Evolutionary conservation across 129 eudicot genomes (phyloP), one percentile per base, ranked within the genome.

Genomic region (Tagetes erecta): DNA sequence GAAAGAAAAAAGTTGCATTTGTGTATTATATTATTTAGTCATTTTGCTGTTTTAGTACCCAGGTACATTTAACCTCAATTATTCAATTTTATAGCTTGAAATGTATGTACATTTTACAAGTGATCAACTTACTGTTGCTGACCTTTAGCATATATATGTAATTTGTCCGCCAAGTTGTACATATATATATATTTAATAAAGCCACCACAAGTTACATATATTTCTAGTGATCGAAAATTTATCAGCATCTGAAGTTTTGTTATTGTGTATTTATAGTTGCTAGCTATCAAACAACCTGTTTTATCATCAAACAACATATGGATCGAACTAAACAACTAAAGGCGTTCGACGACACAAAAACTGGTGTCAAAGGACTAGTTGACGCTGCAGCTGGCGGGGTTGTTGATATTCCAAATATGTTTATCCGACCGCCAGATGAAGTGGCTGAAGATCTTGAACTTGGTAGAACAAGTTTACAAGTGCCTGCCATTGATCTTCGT

Each of bases 341-440:
- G 63, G 73, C 55, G 9, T 79, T 79, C 30, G 78, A 79, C 53
- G 78, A 64, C 59, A 72, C 78, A 34, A 77, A 77, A 50, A 56
- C 76, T 27, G 76, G 81, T 44, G 81, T 77, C 76, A 68, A 77
- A 68, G 70, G 83, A 64, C 69, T 79, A 14, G 42, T 79, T 30
- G 78, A 79, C 6, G 78, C 78, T 40, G 67, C 73, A 79, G 77
- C 75, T 14, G 75, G 68, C 41, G 78, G 78, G 5, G 50, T 38
- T 33, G 78, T 72, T 3, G 41, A 79, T 53, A 37, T 80, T 65
- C 83, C 83, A 4, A 35, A 35, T 6, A 80, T 80, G 3, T 80
- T 80, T n/a, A 68, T 73, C 42, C 68, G 75, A 11, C 83, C 79
- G 30, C 38, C 70, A 0, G 83, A 80, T 36, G 83, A 79, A 56